These are phyloP conservation scores for Primulina eburnea DNA, from an alignment of 257 asterid species.

Conservation along the genomic window DNA sequence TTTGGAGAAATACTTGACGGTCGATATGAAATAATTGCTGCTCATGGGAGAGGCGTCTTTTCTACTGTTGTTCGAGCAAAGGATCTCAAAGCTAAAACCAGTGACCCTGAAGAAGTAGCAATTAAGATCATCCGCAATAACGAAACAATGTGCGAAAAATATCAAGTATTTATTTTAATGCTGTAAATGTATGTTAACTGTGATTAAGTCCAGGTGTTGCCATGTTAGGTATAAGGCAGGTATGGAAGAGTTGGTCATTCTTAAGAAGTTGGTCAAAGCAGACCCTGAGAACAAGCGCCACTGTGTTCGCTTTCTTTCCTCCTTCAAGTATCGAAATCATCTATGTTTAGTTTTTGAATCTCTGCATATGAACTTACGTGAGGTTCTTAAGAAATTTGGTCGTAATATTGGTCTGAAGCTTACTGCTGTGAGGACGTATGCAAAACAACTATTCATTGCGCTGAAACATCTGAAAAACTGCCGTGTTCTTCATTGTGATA, in stretches of 20 bases:
- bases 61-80: slow-evolving; percentile 95
- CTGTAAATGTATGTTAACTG: slow-evolving; percentile 11
- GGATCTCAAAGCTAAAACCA: slow-evolving; percentile 79
- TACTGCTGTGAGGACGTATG: slow-evolving; percentile 95
- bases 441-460: slow-evolving; percentile 96
- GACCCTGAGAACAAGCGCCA: slow-evolving; percentile 96
- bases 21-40: slow-evolving; percentile 89
- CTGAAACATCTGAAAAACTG: slow-evolving; percentile 90
- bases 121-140: slow-evolving; percentile 89
- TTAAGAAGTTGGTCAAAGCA: slow-evolving; percentile 89
- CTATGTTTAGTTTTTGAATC: slow-evolving; percentile 99
- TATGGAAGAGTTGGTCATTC: slow-evolving; percentile 86
- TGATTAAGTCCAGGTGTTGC: slow-evolving; percentile 1
- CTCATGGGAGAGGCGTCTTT: slow-evolving; percentile 98
- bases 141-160: slow-evolving; percentile 75
- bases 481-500: slow-evolving; percentile 97
- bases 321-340: slow-evolving; percentile 96
- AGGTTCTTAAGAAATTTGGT: slow-evolving; percentile 95
- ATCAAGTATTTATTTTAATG: slow-evolving; percentile 20
- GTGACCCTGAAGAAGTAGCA: slow-evolving; percentile 89
- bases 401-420: slow-evolving; percentile 98
- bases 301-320: slow-evolving; percentile 90
- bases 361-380: slow-evolving; percentile 99
- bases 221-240: slow-evolving; percentile 89
- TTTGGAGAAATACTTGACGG: slow-evolving; percentile 93